Percentiles rank a stretch among this genome's conserved stretches.
These are phyloP conservation scores for Aspergillaceae sp. DNA, from an alignment of 2,329 filamentous ascomycete species.

Conservation along the genomic window DNA sequence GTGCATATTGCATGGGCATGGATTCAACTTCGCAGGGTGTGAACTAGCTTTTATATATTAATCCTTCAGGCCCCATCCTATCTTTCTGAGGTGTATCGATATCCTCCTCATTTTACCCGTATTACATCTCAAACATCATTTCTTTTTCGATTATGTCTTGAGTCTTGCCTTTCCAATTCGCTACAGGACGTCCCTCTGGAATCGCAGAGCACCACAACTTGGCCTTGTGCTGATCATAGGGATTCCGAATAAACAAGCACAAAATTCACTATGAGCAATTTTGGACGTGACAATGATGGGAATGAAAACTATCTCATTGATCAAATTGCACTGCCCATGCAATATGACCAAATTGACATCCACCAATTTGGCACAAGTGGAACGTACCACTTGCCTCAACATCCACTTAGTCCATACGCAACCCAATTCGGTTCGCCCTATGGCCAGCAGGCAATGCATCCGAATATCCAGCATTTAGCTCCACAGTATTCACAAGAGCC, in stretches of 20 bases:
- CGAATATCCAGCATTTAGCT: conserved; percentile 22
- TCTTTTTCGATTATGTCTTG: too few relatives aligned
- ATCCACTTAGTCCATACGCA: conserved; percentile 30
- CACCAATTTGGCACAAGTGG: conserved; percentile 25
- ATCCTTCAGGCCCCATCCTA: too few relatives aligned
- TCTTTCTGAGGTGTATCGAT: too few relatives aligned
- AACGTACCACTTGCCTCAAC: conserved; percentile 26
- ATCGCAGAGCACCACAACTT: not conserved
- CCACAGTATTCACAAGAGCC: conserved; percentile 24
- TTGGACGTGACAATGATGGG: conserved; percentile 30
- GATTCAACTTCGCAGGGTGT: too few relatives aligned
- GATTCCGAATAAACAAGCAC: not conserved
- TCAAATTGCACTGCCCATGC: conserved; percentile 23
- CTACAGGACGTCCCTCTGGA: too few relatives aligned
- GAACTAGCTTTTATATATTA: too few relatives aligned
- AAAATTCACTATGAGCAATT: conserved; percentile 28
- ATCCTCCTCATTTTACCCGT: too few relatives aligned
- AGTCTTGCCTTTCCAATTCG: too few relatives aligned
- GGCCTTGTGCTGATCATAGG: not conserved
- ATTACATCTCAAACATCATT: too few relatives aligned
- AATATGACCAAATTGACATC: conserved; percentile 22
- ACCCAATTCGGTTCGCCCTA: conserved; percentile 29
- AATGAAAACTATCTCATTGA: conserved; percentile 27
- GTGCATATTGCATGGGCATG: too few relatives aligned
- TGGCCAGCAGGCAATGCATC: conserved; percentile 24